Conservation (phyloP, 257 asterid species). For the Penstemon barbatus region DNA sequence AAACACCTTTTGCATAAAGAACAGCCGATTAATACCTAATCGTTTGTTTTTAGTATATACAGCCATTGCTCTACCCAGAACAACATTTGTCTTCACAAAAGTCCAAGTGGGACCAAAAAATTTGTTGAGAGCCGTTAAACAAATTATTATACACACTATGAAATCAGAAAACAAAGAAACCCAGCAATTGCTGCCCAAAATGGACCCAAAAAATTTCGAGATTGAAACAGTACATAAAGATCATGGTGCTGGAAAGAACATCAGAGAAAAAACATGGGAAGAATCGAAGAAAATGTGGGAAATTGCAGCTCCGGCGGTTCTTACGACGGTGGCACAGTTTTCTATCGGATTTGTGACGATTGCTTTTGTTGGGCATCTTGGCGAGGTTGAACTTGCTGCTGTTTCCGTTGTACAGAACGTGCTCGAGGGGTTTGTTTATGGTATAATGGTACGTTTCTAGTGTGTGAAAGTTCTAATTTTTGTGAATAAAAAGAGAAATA, state of each 20-base stretch:
- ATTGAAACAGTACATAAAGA: conserved; percentile 24
- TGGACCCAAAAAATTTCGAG: conserved; percentile 39
- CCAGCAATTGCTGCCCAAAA: conserved; percentile 33
- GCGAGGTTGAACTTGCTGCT: conserved; percentile 75
- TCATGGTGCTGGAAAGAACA: conserved; percentile 3
- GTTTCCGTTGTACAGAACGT: conserved; percentile 79
- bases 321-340: conserved; percentile 66
- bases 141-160: background rate
- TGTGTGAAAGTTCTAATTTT: too few relatives aligned
- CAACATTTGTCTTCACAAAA: background rate
- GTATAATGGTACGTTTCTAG: conserved; percentile 56
- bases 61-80: conserved; percentile 6
- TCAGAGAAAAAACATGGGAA: conserved; percentile 38
- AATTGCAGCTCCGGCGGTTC: conserved; percentile 69
- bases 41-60: background rate
- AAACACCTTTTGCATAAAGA: background rate
- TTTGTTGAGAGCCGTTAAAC: background rate
- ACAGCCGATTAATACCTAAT: background rate
- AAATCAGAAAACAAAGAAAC: conserved; percentile 34
- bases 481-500: too few relatives aligned
- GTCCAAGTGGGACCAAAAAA: background rate
- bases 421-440: conserved; percentile 77
- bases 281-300: conserved; percentile 75
- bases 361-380: conserved; percentile 80
- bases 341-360: conserved; percentile 67